Evolutionary conservation across 352 stramenopile species (phyloP).

Genomic region (Globisporangium viniferum): DNA sequence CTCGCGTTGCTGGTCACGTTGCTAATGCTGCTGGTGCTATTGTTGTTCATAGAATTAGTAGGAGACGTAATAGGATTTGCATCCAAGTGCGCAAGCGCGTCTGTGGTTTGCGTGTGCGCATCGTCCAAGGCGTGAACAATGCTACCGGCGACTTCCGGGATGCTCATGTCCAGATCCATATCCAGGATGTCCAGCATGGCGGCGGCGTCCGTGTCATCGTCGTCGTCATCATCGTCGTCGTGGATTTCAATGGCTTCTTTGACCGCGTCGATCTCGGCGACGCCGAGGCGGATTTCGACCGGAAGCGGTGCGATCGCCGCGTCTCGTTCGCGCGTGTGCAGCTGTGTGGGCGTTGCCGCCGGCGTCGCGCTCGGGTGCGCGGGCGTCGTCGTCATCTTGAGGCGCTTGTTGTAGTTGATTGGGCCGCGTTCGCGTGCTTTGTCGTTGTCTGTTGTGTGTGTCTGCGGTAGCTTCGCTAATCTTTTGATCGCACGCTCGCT

Average conservation of each 20-base stretch:
- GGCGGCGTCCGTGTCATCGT: conserved; percentile 2
- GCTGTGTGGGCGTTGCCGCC: conserved; percentile 3
- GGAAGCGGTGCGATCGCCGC: not conserved
- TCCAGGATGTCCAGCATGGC: conserved; percentile 16
- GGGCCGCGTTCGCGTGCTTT: not conserved
- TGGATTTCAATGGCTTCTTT: conserved; percentile 16
- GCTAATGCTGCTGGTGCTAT: not conserved
- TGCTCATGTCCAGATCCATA: conserved; percentile 15
- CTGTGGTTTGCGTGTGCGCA: not conserved
- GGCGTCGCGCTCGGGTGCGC: conserved; percentile 11
- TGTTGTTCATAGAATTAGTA: conserved; percentile 1
- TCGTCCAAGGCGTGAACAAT: not conserved
- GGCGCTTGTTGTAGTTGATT: not conserved
- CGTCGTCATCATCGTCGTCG: not conserved
- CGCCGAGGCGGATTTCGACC: not conserved
- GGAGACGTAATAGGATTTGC: not conserved
- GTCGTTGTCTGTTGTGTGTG: conserved; percentile 2
- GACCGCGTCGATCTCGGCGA: conserved; percentile 20
- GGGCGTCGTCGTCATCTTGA: conserved; percentile 13
- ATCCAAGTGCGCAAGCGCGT: not conserved
- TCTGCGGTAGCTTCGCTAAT: conserved; percentile 21
- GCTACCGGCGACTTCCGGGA: conserved; percentile 3
- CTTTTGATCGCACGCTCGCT: conserved; percentile 18
- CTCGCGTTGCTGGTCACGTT: not conserved
- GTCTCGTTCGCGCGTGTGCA: not conserved